Conservation (phyloP, 2,329 filamentous ascomycete genomes). For the Plectosphaerella sp. region DNA sequence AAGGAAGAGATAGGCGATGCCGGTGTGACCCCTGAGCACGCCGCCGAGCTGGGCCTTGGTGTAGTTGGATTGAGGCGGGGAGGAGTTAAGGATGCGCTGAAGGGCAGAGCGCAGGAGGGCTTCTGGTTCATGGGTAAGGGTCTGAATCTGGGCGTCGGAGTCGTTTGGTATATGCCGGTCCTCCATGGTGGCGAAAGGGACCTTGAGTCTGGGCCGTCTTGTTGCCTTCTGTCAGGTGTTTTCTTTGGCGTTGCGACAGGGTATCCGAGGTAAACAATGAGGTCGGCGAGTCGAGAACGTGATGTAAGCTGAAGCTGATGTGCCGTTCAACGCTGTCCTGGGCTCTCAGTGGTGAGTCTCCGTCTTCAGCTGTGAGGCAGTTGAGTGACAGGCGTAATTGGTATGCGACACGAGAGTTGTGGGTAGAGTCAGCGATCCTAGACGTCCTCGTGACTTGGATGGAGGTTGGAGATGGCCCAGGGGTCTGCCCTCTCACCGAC, state of each 20-base stretch:
- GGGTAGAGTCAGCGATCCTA: no score
- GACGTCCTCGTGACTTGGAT: no score
- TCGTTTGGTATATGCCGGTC: constrained; percentile 27
- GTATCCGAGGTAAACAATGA: not conserved
- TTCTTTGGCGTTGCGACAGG: not conserved
- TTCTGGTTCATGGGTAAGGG: constrained; percentile 17
- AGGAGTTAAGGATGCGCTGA: constrained; percentile 28
- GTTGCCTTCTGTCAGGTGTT: not conserved
- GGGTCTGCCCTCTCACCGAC: no score
- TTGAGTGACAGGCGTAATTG: no score
- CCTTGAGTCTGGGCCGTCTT: not conserved
- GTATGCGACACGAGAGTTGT: no score
- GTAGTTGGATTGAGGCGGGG: constrained; percentile 30
- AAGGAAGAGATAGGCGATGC: constrained; percentile 52
- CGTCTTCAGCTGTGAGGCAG: no score
- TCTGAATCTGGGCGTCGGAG: constrained; percentile 7
- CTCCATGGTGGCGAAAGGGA: not conserved
- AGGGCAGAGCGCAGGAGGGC: constrained; percentile 27
- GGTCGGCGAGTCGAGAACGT: not conserved
- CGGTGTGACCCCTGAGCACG: constrained; percentile 49
- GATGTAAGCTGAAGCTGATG: no score
- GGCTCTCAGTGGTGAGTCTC: no score
- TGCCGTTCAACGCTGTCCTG: no score
- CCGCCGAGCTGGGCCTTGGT: constrained; percentile 33
- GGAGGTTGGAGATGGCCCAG: no score